Percentiles rank a stretch among this genome's conserved stretches.
phyloP scores from a whole-genome alignment of 2,329 filamentous ascomycete genomes.

The Fusarium chlamydosporum region DNA sequence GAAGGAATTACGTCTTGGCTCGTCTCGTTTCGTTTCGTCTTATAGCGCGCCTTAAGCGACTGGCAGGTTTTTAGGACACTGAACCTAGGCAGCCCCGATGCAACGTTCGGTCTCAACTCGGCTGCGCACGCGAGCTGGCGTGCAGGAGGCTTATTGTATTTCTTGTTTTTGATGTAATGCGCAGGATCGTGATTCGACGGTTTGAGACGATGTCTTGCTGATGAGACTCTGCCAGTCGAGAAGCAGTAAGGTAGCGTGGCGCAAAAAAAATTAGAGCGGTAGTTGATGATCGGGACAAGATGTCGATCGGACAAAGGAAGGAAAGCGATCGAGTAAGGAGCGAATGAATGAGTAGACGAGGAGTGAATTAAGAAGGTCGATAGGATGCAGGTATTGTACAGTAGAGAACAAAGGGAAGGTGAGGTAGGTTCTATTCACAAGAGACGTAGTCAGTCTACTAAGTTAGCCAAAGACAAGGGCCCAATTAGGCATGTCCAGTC shows the following conservation, averaged over 20 bases:
- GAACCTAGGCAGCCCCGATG: slow-evolving; percentile 18
- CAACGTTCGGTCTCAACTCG: slow-evolving; percentile 31
- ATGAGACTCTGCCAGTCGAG: slow-evolving; percentile 34
- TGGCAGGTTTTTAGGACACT: slow-evolving; percentile 30
- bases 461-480: slow-evolving; percentile 32
- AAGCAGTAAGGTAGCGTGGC: slow-evolving; percentile 39
- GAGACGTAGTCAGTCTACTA: slow-evolving; percentile 4
- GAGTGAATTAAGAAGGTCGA: slow-evolving; percentile 20
- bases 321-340: slow-evolving; percentile 30
- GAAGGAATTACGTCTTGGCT: slow-evolving; percentile 22
- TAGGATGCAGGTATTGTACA: slow-evolving; percentile 2
- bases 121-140: slow-evolving; percentile 32
- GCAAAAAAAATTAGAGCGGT: slow-evolving; percentile 34
- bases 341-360: slow-evolving; percentile 33
- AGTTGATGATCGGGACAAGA: slow-evolving; percentile 29
- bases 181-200: slow-evolving; percentile 35
- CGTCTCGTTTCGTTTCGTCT: slow-evolving; percentile 23
- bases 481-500: slow-evolving; percentile 29
- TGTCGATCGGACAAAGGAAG: slow-evolving; percentile 39
- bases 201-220: slow-evolving; percentile 36
- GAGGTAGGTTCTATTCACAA: slow-evolving; percentile 19
- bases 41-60: slow-evolving; percentile 22
- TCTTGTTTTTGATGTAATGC: slow-evolving; percentile 31
- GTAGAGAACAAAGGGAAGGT: slow-evolving; percentile 21
- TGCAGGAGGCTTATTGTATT: slow-evolving; percentile 27